Evolutionary conservation across 2,329 filamentous ascomycete species (phyloP), one percentile per base, ranked within the genome.

Genomic region (Spiromastix sp.): DNA sequence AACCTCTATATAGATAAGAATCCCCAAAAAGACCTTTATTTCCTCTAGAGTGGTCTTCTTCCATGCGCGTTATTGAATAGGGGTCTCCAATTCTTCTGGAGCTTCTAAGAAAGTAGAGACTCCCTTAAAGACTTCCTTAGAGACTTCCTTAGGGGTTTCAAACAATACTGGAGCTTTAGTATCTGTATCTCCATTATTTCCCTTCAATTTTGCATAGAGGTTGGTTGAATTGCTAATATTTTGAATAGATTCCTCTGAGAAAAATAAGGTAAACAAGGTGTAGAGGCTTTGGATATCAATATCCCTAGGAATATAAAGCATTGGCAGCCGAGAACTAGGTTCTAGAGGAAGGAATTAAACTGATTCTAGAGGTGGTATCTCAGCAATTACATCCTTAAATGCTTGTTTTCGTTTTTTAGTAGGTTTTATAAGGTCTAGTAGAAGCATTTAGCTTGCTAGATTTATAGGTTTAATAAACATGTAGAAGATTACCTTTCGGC

Each of bases 1-100:
- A 6, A 32, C 18, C 20, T 17, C 30, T 17, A 32, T 32, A 32
- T 32, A 32, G 13, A 32, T 32, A 7, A 32, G 16, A 18, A 21
- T 21, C 5, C 30, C 30, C 9, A 32, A 18, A 21, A 32, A 32
- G 13, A 21, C 30, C 18, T 21, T 17, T 18, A 32, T 32, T 13
- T 32, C 30, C 6, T 8, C 5, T 8, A 9, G 11, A 32, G 8
- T 32, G 8, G 30, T 32, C 6, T 15, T 8, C 10, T 17, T 32
- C 30, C 30, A 32, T 6, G 16, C 6, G 9, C 30, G 6, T 9
- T 17, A 17, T n/a, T 30, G 27, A 30, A 16, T 30, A 30, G 11
- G 11, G 27, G 27, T 16, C 8, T 30, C 22, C n/a, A 12, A 12
- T 8, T 25, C 22, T 25, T 25, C 22, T 8, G 22, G 8, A 25